Conservation (phyloP, 495 filamentous ascomycete species). For the Pseudoneurospora amorphoporcata region DNA sequence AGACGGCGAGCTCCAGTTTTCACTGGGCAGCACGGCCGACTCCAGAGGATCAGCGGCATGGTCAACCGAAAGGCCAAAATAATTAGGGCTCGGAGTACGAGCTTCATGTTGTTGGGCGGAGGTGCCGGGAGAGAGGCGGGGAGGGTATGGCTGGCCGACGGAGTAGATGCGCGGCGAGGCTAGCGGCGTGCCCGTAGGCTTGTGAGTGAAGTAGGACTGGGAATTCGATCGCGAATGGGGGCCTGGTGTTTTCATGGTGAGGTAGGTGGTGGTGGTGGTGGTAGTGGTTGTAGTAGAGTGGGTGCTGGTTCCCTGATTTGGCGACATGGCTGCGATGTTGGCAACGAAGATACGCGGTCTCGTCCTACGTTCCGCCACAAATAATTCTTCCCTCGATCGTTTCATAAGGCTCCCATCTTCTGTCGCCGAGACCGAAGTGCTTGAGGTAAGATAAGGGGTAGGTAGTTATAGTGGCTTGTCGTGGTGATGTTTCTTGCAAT, state of each 20-base stretch:
- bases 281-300: background rate
- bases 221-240: slow-evolving; percentile 32
- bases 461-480: background rate
- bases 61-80: slow-evolving; percentile 68
- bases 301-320: background rate
- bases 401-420: background rate
- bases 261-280: slow-evolving; percentile 17
- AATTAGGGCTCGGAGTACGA: slow-evolving; percentile 58
- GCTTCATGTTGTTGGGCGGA: slow-evolving; percentile 19
- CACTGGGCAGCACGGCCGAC: slow-evolving; percentile 47
- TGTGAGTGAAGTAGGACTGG: slow-evolving; percentile 26
- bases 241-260: slow-evolving; percentile 39
- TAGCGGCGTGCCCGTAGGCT: slow-evolving; percentile 30
- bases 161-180: slow-evolving; percentile 33
- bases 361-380: background rate
- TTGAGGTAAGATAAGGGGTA: background rate
- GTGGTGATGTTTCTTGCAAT: background rate
- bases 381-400: background rate
- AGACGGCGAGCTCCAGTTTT: slow-evolving; percentile 62
- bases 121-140: slow-evolving; percentile 28
- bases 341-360: slow-evolving; percentile 1
- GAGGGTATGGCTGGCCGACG: slow-evolving; percentile 33
- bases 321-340: slow-evolving; percentile 3
- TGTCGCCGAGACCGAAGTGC: background rate
- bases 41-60: slow-evolving; percentile 46